Base-by-base conservation (phyloP, 495 filamentous ascomycete species). In the Talaromyces trachyspermus region DNA sequence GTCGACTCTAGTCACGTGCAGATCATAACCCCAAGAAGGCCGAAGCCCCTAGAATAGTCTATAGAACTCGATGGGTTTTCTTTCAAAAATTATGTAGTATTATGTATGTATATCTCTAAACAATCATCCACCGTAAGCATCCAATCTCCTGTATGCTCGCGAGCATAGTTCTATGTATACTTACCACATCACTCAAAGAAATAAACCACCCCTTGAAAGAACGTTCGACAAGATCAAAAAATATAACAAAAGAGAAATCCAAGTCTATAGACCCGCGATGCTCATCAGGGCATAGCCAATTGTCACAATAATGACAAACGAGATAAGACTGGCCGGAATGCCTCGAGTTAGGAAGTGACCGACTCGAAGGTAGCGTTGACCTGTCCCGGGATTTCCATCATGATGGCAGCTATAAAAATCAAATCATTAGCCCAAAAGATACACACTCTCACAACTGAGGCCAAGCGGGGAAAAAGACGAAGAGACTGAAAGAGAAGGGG, bases 341-440 rank as follows among this genome's bases (percentile, higher is more conserved):
- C 92, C 92, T 19, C 89, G 69, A 19, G 83, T 88, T 49, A 99
- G 83, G 66, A 99, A 99, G 60, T 99, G 92, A 54, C 85, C 86
- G 22, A 97, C 92, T 45, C 83, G 70, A 45, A 99, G 75, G 62
- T 99, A 99, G 18, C 92, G 74, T 63, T 95, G 87, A 6, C 92
- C 92, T 0, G 86, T 89, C 47, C 82, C 0, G 85, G 74, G 51
- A 97, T 89, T 69, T 99, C 92, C 73, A 95, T 96, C 94, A 99
- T 97, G 59, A 99, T 97, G 10, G 92, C 92, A 48, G 92, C 90
- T 95, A 51, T 29, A 49, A 36, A 17, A 1, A 4, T 36, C 18
- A 48, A 43, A 49, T 46, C 38, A 42, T 35, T 27, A 37, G 15
- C 51, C 69, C 55, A 67, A 60, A 29, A 53, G 25, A 19, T 23